These are phyloP conservation scores for Ascochyta pisi DNA, from an alignment of 2,329 filamentous ascomycete species.

Conservation along the genomic window DNA sequence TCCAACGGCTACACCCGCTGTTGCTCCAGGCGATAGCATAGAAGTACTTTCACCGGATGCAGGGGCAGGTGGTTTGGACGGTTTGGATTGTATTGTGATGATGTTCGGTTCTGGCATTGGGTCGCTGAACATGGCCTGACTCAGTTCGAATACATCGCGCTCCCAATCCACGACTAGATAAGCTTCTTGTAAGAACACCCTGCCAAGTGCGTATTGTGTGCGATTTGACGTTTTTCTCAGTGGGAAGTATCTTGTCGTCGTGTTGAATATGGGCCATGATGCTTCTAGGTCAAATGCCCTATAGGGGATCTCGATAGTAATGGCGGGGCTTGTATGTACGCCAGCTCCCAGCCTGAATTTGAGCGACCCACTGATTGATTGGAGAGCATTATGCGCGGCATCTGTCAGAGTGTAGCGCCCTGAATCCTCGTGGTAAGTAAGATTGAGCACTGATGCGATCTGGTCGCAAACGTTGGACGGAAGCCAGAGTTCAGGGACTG, in stretches of 20 bases:
- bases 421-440: constrained; percentile 69
- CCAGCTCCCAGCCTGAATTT: constrained; percentile 53
- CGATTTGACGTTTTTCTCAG: constrained; percentile 62
- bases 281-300: constrained; percentile 57
- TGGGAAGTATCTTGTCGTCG: constrained; percentile 71
- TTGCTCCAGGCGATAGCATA: constrained; percentile 43
- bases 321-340: constrained; percentile 40
- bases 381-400: constrained; percentile 60
- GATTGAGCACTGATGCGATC: constrained; percentile 69
- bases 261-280: constrained; percentile 61
- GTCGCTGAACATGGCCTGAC: constrained; percentile 49
- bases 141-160: constrained; percentile 56
- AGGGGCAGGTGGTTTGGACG: constrained; percentile 38
- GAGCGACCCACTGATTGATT: constrained; percentile 50
- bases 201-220: constrained; percentile 67
- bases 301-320: constrained; percentile 57
- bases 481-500: constrained; percentile 57
- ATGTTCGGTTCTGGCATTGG: constrained; percentile 39
- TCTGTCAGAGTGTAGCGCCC: constrained; percentile 69
- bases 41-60: constrained; percentile 20
- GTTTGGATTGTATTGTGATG: constrained; percentile 36
- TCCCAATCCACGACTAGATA: constrained; percentile 59
- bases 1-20: constrained; percentile 55
- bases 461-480: constrained; percentile 63
- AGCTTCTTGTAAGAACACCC: constrained; percentile 74